Evolutionary conservation across 306 rosid species (phyloP).

Genomic region (Vigna angularis): DNA sequence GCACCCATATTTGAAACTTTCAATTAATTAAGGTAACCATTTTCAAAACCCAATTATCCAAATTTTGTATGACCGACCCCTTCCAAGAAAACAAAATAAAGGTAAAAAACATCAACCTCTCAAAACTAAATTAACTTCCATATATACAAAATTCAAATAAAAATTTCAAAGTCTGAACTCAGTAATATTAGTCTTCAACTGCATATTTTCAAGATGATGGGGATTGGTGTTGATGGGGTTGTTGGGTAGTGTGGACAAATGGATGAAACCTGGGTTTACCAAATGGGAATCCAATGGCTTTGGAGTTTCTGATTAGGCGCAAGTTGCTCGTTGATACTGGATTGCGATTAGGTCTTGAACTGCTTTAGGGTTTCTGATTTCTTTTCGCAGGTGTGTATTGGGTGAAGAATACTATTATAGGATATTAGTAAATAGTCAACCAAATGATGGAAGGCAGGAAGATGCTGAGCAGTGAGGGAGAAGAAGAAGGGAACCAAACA

Average conservation of each 20-base stretch:
- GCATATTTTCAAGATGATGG: constrained; percentile 49
- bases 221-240: constrained; percentile 41
- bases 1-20: constrained; percentile 19
- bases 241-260: constrained; percentile 50
- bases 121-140: background rate
- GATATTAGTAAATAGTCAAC: no score
- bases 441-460: no score
- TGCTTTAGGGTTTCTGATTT: no score
- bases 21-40: background rate
- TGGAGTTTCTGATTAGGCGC: background rate
- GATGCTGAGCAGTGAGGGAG: no score
- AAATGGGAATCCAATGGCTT: constrained; percentile 54
- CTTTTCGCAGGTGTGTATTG: no score
- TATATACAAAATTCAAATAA: constrained; percentile 51
- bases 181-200: background rate
- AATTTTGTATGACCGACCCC: constrained; percentile 15
- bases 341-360: no score
- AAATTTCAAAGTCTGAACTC: constrained; percentile 29
- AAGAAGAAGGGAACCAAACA: no score
- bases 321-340: no score
- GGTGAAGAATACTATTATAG: no score
- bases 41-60: constrained; percentile 36
- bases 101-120: constrained; percentile 7
- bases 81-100: background rate
- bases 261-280: constrained; percentile 58